Base-by-base conservation (phyloP, 2,329 filamentous ascomycete species). In the Calonectria hawksworthii region DNA sequence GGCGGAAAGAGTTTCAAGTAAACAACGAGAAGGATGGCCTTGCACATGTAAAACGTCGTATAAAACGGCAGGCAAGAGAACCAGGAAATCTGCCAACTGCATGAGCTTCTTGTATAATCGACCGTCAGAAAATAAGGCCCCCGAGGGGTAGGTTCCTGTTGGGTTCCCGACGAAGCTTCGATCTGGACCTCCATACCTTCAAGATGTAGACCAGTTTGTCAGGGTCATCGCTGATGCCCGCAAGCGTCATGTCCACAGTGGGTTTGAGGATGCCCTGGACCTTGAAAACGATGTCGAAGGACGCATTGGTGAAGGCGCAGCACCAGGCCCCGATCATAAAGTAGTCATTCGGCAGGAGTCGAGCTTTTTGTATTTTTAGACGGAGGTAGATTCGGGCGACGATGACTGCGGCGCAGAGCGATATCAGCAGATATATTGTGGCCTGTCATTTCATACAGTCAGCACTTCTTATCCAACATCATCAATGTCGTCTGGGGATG, bases 231-330 rank as follows among this genome's bases (percentile, higher is more conserved):
- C 16, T 21, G 14, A 63, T 28, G 38, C 41, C 16, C 23, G 14
- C 56, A 9, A 63, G 34, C 13, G 56, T 41, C 56, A 63, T 63
- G 14, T 63, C 56, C n/a, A 63, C 36, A 5, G 16, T 13, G 2
- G 56, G 56, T 21, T 28, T 41, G n/a, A 63, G 34, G 18, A 63
- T 63, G 11, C 56, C 56, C 34, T 63, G 56, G 2, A 26, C 56
- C 26, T 63, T 41, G 34, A 63, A 63, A n/a, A 63, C 56, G 11
- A 63, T 63, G 13, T 63, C 56, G 56, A 63, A 63, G 14, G 56
- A 63, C 2, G 56, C 56, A 41, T 41, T 63, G 36, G 56, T 41
- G 56, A 63, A 63, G 56, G 56, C 56, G 34, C 56, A 63, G 23
- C 56, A 63, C 56, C 56, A 63, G 1, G 56, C 56, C 7, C n/a